phyloP scores from a whole-genome alignment of 352 stramenopile species.

The Aphanomyces stellatus region DNA sequence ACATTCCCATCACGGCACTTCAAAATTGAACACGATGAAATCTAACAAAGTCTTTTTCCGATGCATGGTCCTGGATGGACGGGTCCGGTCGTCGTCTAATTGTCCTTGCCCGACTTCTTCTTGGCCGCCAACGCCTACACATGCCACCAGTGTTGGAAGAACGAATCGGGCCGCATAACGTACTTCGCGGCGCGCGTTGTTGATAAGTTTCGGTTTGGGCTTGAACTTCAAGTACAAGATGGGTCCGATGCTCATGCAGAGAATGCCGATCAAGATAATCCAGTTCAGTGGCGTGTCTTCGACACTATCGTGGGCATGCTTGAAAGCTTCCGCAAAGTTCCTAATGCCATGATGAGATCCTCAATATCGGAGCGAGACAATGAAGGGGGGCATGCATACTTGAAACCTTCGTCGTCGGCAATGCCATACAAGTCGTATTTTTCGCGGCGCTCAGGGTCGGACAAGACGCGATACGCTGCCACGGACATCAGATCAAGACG shows the following conservation, averaged over 20 bases:
- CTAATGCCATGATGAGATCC: constrained; percentile 20
- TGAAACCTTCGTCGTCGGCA: constrained; percentile 63
- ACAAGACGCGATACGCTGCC: constrained; percentile 66
- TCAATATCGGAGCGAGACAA: not conserved
- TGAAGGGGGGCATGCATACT: constrained; percentile 27
- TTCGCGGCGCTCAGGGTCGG: constrained; percentile 55
- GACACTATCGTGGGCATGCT: constrained; percentile 51
- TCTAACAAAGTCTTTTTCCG: not conserved
- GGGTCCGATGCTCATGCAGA: constrained; percentile 42
- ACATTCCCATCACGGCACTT: not conserved
- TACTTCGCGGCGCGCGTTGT: constrained; percentile 64
- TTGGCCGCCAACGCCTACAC: constrained; percentile 4
- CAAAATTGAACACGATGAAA: not conserved
- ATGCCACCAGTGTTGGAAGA: not conserved
- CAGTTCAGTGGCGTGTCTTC: constrained; percentile 68
- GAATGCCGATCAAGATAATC: constrained; percentile 47
- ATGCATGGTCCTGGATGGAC: not conserved
- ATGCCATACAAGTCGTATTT: constrained; percentile 79
- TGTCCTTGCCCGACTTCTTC: constrained; percentile 14
- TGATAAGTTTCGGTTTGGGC: constrained; percentile 57
- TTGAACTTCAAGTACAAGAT: constrained; percentile 60
- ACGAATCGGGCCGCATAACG: not conserved
- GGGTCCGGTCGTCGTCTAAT: not conserved
- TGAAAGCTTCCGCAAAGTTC: constrained; percentile 70
- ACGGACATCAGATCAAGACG: not conserved